phyloP scores from a whole-genome alignment of 2,329 filamentous ascomycete genomes.

The Neofusicoccum laricinum region DNA sequence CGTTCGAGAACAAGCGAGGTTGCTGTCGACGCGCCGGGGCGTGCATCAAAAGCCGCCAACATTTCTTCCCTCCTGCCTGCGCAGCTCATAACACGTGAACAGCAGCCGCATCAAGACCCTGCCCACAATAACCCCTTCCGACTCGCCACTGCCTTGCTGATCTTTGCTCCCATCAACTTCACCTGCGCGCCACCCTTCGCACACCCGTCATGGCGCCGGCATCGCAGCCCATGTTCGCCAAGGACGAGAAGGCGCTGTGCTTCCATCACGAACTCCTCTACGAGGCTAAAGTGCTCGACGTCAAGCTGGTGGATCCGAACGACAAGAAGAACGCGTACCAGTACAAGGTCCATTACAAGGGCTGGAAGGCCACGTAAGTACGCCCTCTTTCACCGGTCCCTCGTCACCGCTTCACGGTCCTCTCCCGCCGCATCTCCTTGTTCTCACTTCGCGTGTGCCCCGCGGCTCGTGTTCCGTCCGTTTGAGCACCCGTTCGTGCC shows the following conservation, averaged over 20 bases:
- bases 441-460: slow-evolving; percentile 20
- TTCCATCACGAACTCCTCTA: slow-evolving; percentile 98
- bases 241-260: slow-evolving; percentile 91
- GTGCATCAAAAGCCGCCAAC: slow-evolving; percentile 4
- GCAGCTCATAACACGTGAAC: slow-evolving; percentile 13
- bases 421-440: slow-evolving; percentile 1
- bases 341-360: slow-evolving; percentile 97
- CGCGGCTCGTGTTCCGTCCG: slow-evolving; percentile 13
- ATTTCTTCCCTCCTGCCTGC: slow-evolving; percentile 6
- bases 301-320: slow-evolving; percentile 58
- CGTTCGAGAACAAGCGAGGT: slow-evolving; percentile 15
- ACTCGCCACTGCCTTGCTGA: neutral
- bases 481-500: neutral
- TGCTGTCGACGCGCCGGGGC: slow-evolving; percentile 13
- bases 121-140: neutral
- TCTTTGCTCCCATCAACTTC: neutral
- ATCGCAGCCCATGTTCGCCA: slow-evolving; percentile 55
- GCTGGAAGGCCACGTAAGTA: slow-evolving; percentile 93
- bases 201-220: slow-evolving; percentile 58
- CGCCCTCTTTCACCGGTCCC: slow-evolving; percentile 7
- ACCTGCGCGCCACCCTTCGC: neutral
- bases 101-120: neutral
- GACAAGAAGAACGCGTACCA: slow-evolving; percentile 74
- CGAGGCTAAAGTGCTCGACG: slow-evolving; percentile 91
- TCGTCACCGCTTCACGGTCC: slow-evolving; percentile 1